These are phyloP conservation scores for Psilocybe subaeruginosa DNA, from an alignment of 768 basidiomycete species.

Conservation along the genomic window DNA sequence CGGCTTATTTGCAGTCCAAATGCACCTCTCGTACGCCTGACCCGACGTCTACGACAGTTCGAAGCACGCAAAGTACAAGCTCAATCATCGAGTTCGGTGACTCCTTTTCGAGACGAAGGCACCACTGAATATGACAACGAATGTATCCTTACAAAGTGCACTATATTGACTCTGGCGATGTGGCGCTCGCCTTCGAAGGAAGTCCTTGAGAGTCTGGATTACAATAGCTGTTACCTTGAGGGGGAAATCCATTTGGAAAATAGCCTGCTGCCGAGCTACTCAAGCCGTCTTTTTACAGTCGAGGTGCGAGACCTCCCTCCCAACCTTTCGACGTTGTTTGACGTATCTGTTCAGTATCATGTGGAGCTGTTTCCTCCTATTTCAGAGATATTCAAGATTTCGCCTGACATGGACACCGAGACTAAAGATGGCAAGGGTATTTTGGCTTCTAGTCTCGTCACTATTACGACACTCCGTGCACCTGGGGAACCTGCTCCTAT, in stretches of 20 bases:
- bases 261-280: constrained; percentile 8
- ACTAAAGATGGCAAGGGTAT: not conserved
- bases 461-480: not conserved
- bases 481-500: not conserved
- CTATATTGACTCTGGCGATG: constrained; percentile 2
- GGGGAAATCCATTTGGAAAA: constrained; percentile 13
- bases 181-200: constrained; percentile 11
- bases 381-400: constrained; percentile 4
- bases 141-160: not conserved
- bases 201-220: not conserved
- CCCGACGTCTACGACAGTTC: constrained; percentile 4
- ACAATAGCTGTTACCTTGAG: constrained; percentile 2
- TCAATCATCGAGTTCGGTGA: not conserved
- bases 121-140: not conserved
- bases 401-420: not conserved
- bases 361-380: constrained; percentile 6
- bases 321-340: not conserved
- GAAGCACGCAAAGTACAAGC: not conserved
- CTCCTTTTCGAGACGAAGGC: not conserved
- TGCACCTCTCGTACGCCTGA: constrained; percentile 2
- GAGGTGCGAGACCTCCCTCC: not conserved
- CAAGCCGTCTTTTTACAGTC: constrained; percentile 4
- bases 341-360: constrained; percentile 1
- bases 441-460: not conserved
- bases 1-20: not conserved